Evolutionary conservation across 495 filamentous ascomycete species (phyloP).

Genomic region (Neurospora discreta): DNA sequence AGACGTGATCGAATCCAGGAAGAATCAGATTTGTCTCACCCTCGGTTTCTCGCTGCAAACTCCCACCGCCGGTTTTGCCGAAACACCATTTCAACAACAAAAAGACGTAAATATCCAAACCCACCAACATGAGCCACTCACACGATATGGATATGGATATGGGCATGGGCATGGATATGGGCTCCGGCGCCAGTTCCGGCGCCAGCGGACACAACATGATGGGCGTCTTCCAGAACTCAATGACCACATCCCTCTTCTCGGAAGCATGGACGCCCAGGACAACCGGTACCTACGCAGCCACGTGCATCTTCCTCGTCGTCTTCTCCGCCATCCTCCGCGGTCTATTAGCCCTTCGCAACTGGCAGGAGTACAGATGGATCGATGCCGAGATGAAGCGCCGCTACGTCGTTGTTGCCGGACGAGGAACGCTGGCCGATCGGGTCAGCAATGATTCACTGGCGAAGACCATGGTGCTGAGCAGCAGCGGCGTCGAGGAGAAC

Average conservation of each 20-base stretch:
- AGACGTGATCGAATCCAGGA: not conserved
- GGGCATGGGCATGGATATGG: not conserved
- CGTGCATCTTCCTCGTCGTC: slow-evolving; percentile 76
- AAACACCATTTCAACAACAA: not conserved
- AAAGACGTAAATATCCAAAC: not conserved
- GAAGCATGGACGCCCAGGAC: slow-evolving; percentile 57
- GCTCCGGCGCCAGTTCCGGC: slow-evolving; percentile 2
- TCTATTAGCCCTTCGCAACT: slow-evolving; percentile 53
- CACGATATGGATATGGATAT: not conserved
- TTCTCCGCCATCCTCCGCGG: slow-evolving; percentile 57
- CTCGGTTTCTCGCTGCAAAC: not conserved
- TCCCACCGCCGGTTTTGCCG: not conserved
- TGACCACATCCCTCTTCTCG: slow-evolving; percentile 64
- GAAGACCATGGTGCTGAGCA: slow-evolving; percentile 50
- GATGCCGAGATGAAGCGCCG: slow-evolving; percentile 56
- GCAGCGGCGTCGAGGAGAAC: slow-evolving; percentile 62
- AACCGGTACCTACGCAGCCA: slow-evolving; percentile 63
- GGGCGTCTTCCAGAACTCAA: slow-evolving; percentile 52
- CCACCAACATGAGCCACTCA: slow-evolving; percentile 3
- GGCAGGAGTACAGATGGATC: slow-evolving; percentile 42
- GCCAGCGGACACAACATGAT: slow-evolving; percentile 30
- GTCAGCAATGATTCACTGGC: slow-evolving; percentile 38
- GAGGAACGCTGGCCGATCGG: slow-evolving; percentile 42
- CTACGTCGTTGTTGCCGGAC: slow-evolving; percentile 64
- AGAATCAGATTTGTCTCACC: not conserved